These are phyloP conservation scores for Petasospora rhodanensis DNA, from an alignment of 1,139 yeast genomes.

Conservation along the genomic window DNA sequence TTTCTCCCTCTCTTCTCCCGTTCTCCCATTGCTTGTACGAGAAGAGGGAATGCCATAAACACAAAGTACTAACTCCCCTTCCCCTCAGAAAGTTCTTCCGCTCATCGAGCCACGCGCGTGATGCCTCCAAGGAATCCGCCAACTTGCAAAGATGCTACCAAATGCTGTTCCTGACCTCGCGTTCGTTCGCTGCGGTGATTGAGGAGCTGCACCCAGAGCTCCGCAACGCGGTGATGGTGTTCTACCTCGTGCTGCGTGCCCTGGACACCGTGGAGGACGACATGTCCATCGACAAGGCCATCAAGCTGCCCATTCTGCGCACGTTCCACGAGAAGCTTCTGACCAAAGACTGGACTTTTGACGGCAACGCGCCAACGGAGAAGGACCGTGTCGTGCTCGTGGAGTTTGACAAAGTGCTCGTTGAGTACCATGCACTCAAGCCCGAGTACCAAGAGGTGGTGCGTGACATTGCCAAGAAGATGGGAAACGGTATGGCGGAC, in stretches of 20 bases:
- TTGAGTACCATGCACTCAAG: slow-evolving; percentile 68
- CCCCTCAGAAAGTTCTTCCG: slow-evolving; percentile 39
- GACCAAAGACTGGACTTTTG: slow-evolving; percentile 73
- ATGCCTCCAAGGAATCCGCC: slow-evolving; percentile 38
- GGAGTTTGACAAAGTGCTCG: slow-evolving; percentile 64
- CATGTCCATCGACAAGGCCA: slow-evolving; percentile 70
- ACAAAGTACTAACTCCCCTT: slow-evolving; percentile 1
- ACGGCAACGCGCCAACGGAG: slow-evolving; percentile 71
- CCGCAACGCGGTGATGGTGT: slow-evolving; percentile 74
- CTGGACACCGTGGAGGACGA: slow-evolving; percentile 97
- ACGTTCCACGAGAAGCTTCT: slow-evolving; percentile 59
- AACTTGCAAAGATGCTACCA: slow-evolving; percentile 63
- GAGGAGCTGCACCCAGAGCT: slow-evolving; percentile 88
- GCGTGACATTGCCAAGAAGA: slow-evolving; percentile 67
- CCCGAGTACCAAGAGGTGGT: slow-evolving; percentile 77
- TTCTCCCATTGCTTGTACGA: too few relatives aligned
- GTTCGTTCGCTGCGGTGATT: slow-evolving; percentile 92
- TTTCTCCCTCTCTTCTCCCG: background rate
- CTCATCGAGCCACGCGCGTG: slow-evolving; percentile 51
- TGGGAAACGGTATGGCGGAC: slow-evolving; percentile 99
- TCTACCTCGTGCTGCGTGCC: slow-evolving; percentile 83
- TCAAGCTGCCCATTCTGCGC: slow-evolving; percentile 73
- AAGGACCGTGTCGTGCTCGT: slow-evolving; percentile 76
- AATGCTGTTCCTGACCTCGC: slow-evolving; percentile 65
- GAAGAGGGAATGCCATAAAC: too few relatives aligned